phyloP scores from a whole-genome alignment of 148 eudicot genomes.

The Vaccinium vitisidaea region DNA sequence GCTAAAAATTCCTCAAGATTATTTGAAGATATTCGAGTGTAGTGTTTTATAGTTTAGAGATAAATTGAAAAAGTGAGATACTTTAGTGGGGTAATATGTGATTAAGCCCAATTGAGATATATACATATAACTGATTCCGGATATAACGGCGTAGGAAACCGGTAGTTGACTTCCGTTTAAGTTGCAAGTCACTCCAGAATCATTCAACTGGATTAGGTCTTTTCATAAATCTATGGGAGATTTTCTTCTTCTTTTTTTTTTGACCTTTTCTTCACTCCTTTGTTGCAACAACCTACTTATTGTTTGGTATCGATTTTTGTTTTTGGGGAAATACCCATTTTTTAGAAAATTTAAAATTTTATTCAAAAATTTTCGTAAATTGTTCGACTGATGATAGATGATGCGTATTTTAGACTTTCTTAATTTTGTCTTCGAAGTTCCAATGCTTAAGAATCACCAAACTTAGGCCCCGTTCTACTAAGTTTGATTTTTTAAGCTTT shows the following conservation, averaged over 20 bases:
- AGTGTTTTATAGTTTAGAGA: no score
- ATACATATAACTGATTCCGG: background rate
- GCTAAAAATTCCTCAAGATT: background rate
- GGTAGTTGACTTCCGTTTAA: constrained; percentile 1
- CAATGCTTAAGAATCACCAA: no score
- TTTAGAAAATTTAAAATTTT: no score
- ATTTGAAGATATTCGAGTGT: no score
- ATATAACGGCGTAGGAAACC: background rate
- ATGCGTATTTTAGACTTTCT: background rate
- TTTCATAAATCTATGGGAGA: background rate
- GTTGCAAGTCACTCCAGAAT: background rate
- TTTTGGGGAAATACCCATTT: background rate
- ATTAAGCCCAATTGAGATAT: background rate
- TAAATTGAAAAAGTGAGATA: background rate
- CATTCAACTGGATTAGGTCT: background rate
- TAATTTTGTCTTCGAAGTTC: background rate
- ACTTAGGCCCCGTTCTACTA: no score
- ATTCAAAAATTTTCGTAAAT: background rate
- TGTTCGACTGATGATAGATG: background rate
- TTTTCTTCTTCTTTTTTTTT: background rate
- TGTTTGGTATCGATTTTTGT: background rate
- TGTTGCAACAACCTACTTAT: background rate
- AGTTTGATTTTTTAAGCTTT: no score
- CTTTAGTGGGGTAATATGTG: background rate
- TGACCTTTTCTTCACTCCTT: no score